phyloP scores from a whole-genome alignment of 805 yeast genomes.

The Saturnispora halmiae region DNA sequence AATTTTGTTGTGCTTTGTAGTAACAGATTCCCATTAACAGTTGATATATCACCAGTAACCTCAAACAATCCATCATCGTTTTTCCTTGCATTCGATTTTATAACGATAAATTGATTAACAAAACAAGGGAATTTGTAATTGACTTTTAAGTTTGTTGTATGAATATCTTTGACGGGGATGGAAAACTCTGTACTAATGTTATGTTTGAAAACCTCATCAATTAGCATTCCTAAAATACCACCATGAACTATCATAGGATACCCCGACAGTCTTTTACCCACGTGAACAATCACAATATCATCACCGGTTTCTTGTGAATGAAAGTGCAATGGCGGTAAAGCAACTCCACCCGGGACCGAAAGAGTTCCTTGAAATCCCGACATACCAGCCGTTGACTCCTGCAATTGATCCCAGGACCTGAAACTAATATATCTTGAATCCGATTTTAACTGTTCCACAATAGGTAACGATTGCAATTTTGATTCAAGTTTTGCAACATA shows the following conservation, averaged over 20 bases:
- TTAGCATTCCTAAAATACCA: slow-evolving; percentile 71
- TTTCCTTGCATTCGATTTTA: slow-evolving; percentile 40
- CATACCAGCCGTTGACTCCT: slow-evolving; percentile 22
- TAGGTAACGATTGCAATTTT: slow-evolving; percentile 39
- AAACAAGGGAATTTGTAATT: slow-evolving; percentile 64
- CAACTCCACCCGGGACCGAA: slow-evolving; percentile 68
- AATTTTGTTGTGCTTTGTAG: slow-evolving; percentile 45
- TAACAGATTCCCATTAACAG: slow-evolving; percentile 42
- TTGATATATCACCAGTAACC: slow-evolving; percentile 46
- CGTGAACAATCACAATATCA: slow-evolving; percentile 58
- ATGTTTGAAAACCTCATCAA: slow-evolving; percentile 63
- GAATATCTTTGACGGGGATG: slow-evolving; percentile 24
- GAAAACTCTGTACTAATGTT: slow-evolving; percentile 19
- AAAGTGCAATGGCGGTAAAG: slow-evolving; percentile 63
- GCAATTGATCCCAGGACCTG: slow-evolving; percentile 39
- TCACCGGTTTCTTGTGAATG: slow-evolving; percentile 47
- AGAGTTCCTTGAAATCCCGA: slow-evolving; percentile 37
- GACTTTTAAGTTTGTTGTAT: slow-evolving; percentile 40
- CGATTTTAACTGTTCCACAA: slow-evolving; percentile 39
- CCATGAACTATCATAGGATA: slow-evolving; percentile 87
- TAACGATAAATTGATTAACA: slow-evolving; percentile 66
- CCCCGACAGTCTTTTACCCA: slow-evolving; percentile 74
- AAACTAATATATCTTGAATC: slow-evolving; percentile 31
- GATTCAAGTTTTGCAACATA: slow-evolving; percentile 33
- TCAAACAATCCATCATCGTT: slow-evolving; percentile 25